Percentiles rank a stretch among this genome's conserved stretches.
These are phyloP conservation scores for Pueraria montana DNA, from an alignment of 306 rosid genomes.

Conservation along the genomic window DNA sequence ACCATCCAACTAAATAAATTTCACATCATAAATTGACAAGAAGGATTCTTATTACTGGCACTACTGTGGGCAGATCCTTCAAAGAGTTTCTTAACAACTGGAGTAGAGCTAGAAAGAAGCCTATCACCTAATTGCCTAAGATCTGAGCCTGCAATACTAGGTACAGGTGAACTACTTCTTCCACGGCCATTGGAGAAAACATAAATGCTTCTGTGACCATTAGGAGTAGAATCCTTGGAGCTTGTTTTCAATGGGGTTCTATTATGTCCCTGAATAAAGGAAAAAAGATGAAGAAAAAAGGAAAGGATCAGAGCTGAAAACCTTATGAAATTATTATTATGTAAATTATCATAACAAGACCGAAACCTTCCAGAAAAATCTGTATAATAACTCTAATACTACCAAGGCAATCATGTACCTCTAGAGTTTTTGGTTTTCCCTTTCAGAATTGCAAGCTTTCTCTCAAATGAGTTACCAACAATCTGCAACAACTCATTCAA, in stretches of 20 bases:
- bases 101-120: slow-evolving; percentile 50
- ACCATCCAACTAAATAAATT: slow-evolving; percentile 23
- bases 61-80: slow-evolving; percentile 61
- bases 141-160: no score
- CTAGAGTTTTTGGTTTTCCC: slow-evolving; percentile 63
- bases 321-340: no score
- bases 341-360: no score
- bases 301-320: slow-evolving; percentile 15
- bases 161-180: slow-evolving; percentile 78
- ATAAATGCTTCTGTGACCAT: slow-evolving; percentile 66
- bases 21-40: slow-evolving; percentile 25
- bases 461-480: slow-evolving; percentile 93
- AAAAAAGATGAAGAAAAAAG: slow-evolving; percentile 33
- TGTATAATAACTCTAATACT: neutral
- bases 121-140: no score
- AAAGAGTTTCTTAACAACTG: slow-evolving; percentile 63
- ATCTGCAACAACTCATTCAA: slow-evolving; percentile 63
- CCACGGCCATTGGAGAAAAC: slow-evolving; percentile 65
- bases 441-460: slow-evolving; percentile 91
- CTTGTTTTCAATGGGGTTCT: slow-evolving; percentile 66
- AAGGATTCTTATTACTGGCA: slow-evolving; percentile 59
- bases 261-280: slow-evolving; percentile 64
- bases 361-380: no score
- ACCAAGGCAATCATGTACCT: slow-evolving; percentile 60
- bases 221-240: slow-evolving; percentile 74